Percentiles rank a stretch among this genome's conserved stretches.
Evolutionary conservation across 352 stramenopile genomes (phyloP).

Genomic region (Peronospora belbahrii): DNA sequence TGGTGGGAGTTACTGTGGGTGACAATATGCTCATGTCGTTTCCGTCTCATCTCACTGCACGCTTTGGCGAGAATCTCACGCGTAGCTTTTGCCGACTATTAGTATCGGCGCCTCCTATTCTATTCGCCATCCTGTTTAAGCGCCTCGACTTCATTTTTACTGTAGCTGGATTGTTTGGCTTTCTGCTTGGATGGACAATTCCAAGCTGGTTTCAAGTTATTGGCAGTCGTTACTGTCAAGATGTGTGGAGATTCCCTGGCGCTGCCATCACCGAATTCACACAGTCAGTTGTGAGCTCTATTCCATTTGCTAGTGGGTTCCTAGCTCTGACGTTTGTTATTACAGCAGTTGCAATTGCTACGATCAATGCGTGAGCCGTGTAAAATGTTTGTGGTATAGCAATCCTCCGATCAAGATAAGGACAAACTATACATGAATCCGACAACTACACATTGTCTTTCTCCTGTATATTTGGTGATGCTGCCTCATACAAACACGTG

Average conservation of each 20-base stretch:
- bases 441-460: neutral
- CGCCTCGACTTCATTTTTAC: constrained; percentile 84
- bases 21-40: constrained; percentile 85
- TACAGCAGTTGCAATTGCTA: constrained; percentile 54
- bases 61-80: constrained; percentile 36
- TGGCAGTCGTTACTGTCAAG: constrained; percentile 68
- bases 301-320: constrained; percentile 51
- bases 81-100: constrained; percentile 58
- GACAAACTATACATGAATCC: neutral
- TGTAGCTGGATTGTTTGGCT: constrained; percentile 69
- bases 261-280: constrained; percentile 71
- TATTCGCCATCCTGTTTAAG: constrained; percentile 78
- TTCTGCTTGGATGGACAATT: constrained; percentile 69
- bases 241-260: constrained; percentile 56
- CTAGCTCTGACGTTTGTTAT: constrained; percentile 65
- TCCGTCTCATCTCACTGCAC: constrained; percentile 44
- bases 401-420: constrained; percentile 11
- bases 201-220: constrained; percentile 83
- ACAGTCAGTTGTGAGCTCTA: constrained; percentile 51
- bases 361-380: constrained; percentile 35
- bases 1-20: constrained; percentile 75
- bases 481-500: no score
- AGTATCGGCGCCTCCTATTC: constrained; percentile 53
- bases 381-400: neutral
- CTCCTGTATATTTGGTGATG: no score